Conservation (phyloP, 352 stramenopile species). For the Pseudoperonospora humuli region DNA sequence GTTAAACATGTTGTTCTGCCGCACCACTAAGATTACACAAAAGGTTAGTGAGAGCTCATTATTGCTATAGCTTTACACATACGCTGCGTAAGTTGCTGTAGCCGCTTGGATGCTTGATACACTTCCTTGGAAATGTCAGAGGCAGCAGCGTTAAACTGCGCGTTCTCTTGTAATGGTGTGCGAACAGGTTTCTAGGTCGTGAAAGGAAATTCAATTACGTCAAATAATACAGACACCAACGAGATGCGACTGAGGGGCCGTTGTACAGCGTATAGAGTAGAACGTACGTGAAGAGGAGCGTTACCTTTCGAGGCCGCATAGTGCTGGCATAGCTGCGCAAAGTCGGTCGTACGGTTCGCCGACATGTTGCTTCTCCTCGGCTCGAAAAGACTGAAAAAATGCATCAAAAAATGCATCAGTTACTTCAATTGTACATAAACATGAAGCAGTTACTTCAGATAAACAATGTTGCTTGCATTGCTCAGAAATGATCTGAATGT, state of each 20-base stretch:
- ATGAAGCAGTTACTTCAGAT: background rate
- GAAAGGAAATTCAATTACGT: background rate
- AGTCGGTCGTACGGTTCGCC: constrained; percentile 65
- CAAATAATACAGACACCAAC: background rate
- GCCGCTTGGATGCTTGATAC: constrained; percentile 63
- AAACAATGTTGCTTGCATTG: no score
- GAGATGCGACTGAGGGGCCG: background rate
- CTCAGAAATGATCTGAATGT: no score
- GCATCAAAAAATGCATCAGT: background rate
- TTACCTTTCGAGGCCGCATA: constrained; percentile 31
- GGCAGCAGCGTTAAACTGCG: constrained; percentile 71
- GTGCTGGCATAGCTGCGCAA: constrained; percentile 56
- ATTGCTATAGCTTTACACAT: constrained; percentile 13
- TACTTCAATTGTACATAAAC: background rate
- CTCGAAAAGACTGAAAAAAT: background rate
- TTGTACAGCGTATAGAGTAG: background rate
- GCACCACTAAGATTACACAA: constrained; percentile 44
- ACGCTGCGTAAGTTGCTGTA: constrained; percentile 77
- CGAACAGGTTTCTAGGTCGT: constrained; percentile 32
- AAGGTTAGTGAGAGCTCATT: background rate
- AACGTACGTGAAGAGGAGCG: constrained; percentile 17
- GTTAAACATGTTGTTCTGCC: constrained; percentile 88
- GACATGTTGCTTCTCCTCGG: constrained; percentile 31
- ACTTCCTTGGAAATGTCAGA: constrained; percentile 82
- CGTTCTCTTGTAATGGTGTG: constrained; percentile 57